Evolutionary conservation across 2,329 filamentous ascomycete species (phyloP).

Genomic region (Monosporascus sp.): DNA sequence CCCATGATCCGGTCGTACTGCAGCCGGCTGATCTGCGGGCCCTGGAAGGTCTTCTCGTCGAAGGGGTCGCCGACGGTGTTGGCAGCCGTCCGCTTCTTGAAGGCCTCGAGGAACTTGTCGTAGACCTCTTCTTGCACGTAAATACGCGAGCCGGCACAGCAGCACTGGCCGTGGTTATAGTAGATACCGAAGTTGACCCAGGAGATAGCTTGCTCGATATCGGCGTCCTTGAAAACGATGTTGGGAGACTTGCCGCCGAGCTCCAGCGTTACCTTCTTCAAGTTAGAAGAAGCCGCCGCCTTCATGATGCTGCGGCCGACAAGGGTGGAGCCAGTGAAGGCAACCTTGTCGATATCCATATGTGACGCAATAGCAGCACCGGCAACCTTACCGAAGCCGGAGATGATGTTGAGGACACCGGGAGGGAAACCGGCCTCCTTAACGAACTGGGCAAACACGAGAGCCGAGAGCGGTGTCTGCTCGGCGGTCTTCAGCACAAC

Average conservation of each 20-base stretch:
- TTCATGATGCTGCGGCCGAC: constrained; percentile 76
- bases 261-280: constrained; percentile 79
- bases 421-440: constrained; percentile 76
- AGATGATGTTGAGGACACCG: constrained; percentile 72
- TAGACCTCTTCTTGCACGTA: constrained; percentile 84
- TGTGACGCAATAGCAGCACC: constrained; percentile 71
- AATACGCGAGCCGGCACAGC: constrained; percentile 75
- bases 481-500: constrained; percentile 71
- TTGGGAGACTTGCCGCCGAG: constrained; percentile 77
- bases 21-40: constrained; percentile 77
- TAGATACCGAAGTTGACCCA: constrained; percentile 72
- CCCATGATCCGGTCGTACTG: constrained; percentile 88
- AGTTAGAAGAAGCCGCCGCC: constrained; percentile 68
- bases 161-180: constrained; percentile 61
- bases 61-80: constrained; percentile 85
- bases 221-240: constrained; percentile 73
- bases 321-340: constrained; percentile 73
- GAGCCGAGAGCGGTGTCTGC: constrained; percentile 67
- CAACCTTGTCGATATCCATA: constrained; percentile 79
- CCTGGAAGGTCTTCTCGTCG: constrained; percentile 74
- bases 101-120: constrained; percentile 76
- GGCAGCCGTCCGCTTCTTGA: constrained; percentile 68
- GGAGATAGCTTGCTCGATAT: constrained; percentile 70
- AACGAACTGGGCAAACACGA: constrained; percentile 58
- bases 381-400: constrained; percentile 72